Percentiles rank a stretch among this genome's conserved stretches.
Evolutionary conservation across 202 grass and related monocot species (phyloP).

Genomic region (Schoenoplectus triqueter): DNA sequence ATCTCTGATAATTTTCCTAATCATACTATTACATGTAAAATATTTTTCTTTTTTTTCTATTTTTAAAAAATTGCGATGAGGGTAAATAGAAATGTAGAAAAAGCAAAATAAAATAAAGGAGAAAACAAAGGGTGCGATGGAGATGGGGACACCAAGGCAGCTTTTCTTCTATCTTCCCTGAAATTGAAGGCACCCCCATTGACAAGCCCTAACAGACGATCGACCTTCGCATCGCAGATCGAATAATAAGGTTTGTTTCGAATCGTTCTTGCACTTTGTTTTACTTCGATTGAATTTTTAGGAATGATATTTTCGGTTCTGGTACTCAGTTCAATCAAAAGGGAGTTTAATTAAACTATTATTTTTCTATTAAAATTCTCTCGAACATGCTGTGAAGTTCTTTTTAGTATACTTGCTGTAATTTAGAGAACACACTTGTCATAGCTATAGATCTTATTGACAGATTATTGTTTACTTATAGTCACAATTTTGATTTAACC

Average conservation of each 20-base stretch:
- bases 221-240: not conserved
- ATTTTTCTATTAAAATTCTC: not conserved
- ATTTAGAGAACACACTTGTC: not conserved
- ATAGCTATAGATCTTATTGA: not conserved
- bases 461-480: not conserved
- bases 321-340: not conserved
- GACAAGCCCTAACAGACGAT: slow-evolving; percentile 26
- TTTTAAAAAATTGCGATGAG: too few relatives aligned
- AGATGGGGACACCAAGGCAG: not conserved
- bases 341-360: slow-evolving; percentile 4
- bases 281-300: slow-evolving; percentile 5
- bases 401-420: not conserved
- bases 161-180: slow-evolving; percentile 29
- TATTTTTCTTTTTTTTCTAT: too few relatives aligned
- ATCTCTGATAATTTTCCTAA: too few relatives aligned
- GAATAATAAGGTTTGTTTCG: slow-evolving; percentile 30
- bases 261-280: slow-evolving; percentile 16
- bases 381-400: not conserved
- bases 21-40: too few relatives aligned
- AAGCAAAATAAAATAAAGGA: slow-evolving; percentile 18
- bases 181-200: not conserved
- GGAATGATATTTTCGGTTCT: not conserved
- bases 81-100: not conserved
- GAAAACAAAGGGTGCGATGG: not conserved
- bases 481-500: not conserved